Evolutionary conservation across 2,329 filamentous ascomycete genomes (phyloP).

Genomic region (Pezicula neosporulosa): DNA sequence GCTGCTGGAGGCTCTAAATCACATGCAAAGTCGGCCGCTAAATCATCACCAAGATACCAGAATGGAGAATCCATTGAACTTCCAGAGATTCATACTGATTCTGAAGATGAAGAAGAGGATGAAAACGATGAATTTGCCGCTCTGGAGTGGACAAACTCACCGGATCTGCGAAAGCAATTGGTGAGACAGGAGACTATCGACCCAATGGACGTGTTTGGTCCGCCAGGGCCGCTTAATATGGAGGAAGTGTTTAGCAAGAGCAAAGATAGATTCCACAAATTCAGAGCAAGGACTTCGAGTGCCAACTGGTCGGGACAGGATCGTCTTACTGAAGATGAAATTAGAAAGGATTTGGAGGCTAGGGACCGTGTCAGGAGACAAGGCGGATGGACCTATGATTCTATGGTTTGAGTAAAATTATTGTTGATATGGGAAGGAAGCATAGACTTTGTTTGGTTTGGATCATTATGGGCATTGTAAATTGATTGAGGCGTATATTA

Average conservation of each 20-base stretch:
- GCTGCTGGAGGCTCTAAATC: conserved; percentile 25
- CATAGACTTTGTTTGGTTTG: not conserved
- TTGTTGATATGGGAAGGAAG: not conserved
- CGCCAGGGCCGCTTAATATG: conserved; percentile 84
- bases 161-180: conserved; percentile 73
- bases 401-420: conserved; percentile 23
- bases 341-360: conserved; percentile 73
- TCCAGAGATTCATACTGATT: conserved; percentile 93
- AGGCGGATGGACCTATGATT: conserved; percentile 74
- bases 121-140: conserved; percentile 58
- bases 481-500: not conserved
- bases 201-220: conserved; percentile 82
- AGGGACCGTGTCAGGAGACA: conserved; percentile 77
- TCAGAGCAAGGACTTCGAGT: conserved; percentile 86
- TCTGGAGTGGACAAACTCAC: conserved; percentile 85
- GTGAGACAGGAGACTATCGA: conserved; percentile 82
- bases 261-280: conserved; percentile 81
- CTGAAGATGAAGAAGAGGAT: conserved; percentile 78
- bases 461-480: conserved; percentile 1
- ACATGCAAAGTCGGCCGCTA: conserved; percentile 51
- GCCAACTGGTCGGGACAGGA: conserved; percentile 91
- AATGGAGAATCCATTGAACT: conserved; percentile 89
- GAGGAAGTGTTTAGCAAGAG: conserved; percentile 94
- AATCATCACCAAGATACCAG: conserved; percentile 80
- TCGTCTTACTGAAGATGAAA: conserved; percentile 81